phyloP scores from a whole-genome alignment of 2,329 filamentous ascomycete species.

The Arachnopeziza araneosa region DNA sequence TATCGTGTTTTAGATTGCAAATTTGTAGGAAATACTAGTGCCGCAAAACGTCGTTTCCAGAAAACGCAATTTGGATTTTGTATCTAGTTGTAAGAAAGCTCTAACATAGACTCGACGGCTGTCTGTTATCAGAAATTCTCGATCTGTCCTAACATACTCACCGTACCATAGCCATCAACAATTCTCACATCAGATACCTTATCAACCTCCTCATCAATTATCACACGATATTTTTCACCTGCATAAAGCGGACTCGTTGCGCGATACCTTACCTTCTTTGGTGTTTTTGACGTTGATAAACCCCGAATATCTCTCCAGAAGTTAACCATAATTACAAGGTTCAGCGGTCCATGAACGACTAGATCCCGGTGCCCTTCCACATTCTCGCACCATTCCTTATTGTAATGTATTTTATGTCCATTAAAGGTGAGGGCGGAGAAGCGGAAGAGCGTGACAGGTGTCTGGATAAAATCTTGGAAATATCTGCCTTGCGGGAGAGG shows the following conservation, averaged over 20 bases:
- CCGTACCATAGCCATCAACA: slow-evolving; percentile 25
- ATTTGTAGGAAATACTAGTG: no score
- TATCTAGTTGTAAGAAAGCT: no score
- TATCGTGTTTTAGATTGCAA: no score
- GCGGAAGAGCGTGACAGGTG: slow-evolving; percentile 52
- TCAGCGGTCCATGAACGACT: slow-evolving; percentile 77
- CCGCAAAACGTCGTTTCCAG: no score
- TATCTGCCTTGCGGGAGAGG: slow-evolving; percentile 17
- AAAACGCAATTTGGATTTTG: no score
- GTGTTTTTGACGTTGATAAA: slow-evolving; percentile 27
- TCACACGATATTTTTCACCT: slow-evolving; percentile 40
- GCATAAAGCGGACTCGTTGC: slow-evolving; percentile 46
- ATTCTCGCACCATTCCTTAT: slow-evolving; percentile 44
- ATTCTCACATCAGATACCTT: slow-evolving; percentile 11
- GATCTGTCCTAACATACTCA: slow-evolving; percentile 30
- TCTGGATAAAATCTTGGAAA: slow-evolving; percentile 30
- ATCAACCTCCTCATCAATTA: slow-evolving; percentile 34
- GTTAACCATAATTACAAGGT: slow-evolving; percentile 66
- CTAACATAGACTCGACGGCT: no score
- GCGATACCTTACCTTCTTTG: slow-evolving; percentile 40
- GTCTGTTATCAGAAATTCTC: slow-evolving; percentile 10
- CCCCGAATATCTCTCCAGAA: slow-evolving; percentile 50
- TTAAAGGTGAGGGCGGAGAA: slow-evolving; percentile 86
- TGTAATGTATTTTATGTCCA: slow-evolving; percentile 79
- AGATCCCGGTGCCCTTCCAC: slow-evolving; percentile 56